Evolutionary conservation across 306 rosid species (phyloP).

Genomic region (Rosa persica): DNA sequence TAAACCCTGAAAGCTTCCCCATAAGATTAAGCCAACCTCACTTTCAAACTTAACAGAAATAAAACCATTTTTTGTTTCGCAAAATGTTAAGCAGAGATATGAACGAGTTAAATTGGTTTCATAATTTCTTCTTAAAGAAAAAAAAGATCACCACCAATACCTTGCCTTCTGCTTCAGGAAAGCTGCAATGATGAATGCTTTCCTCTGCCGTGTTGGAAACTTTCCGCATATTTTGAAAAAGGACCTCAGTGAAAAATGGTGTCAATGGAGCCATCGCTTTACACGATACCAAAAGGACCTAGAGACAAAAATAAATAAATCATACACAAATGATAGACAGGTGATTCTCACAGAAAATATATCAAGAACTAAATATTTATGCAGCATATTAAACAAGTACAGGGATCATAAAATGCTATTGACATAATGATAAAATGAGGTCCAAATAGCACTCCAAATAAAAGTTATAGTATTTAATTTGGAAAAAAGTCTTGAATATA

Average conservation of each 20-base stretch:
- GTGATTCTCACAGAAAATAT: conserved; percentile 2
- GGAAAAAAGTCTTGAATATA: background rate
- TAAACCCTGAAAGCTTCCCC: background rate
- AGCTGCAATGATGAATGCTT: conserved; percentile 84
- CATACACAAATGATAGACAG: background rate
- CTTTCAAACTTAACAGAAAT: background rate
- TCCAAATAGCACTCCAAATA: background rate
- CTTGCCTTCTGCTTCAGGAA: conserved; percentile 82
- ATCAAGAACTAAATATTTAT: background rate
- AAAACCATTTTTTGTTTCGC: background rate
- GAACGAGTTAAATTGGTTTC: background rate
- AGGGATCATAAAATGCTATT: background rate
- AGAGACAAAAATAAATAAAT: conserved; percentile 20
- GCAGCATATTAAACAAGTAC: background rate
- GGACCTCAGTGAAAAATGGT: conserved; percentile 92
- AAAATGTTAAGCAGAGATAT: background rate
- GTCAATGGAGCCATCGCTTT: conserved; percentile 99
- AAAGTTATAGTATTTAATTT: background rate
- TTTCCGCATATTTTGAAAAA: conserved; percentile 90
- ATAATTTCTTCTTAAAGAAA: background rate
- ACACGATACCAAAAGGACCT: conserved; percentile 91
- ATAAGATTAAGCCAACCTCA: background rate
- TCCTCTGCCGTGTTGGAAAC: conserved; percentile 65
- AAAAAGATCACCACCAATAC: conserved; percentile 34
- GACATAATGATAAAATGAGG: background rate